Base-by-base conservation (phyloP, 2,329 filamentous ascomycete species). In the Hirsutella rhossiliensis region DNA sequence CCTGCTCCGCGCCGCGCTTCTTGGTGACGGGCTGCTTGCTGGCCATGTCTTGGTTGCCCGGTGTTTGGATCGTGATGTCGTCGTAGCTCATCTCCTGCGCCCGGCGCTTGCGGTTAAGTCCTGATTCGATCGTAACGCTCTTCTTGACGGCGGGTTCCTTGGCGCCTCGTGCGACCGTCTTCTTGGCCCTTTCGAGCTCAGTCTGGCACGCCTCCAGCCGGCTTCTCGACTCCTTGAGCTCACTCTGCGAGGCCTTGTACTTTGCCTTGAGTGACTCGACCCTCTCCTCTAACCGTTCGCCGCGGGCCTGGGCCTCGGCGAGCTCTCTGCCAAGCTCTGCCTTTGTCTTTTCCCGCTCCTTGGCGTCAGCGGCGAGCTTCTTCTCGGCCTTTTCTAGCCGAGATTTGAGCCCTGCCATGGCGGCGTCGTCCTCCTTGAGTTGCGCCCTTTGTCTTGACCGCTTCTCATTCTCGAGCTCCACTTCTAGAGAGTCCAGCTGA, bases 401-500 rank as follows among this genome's bases (percentile, higher is more conserved):
- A 4, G 57, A 53, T 31, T 57, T 62, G 36, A 65, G 52, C 38
- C 75, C 59, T 57, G 73, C 57, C 58, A 66, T 50, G 40, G 65
- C 67, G 52, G 63, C 59, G 51, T 73, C 52, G 30, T 58, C 51
- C 18, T 53, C 55, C 36, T 54, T 56, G 20, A 56, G 52, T 30
- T 58, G 52, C n/a, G 56, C 51, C 13, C 56, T 56, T 27, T 60
- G 52, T 28, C 57, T 61, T 2, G 60, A 59, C 44, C 59, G 56
- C 47, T 63, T 90, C 58, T 92, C 86, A 51, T 84, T 86, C 50
- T 89, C 86, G 2, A 95, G 71, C 53, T 94, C 84, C 38, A 87
- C 80, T 60, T 94, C 84, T 3, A 89, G 62, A 2, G 82, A 79
- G 55, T 75, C 82, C 27, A 95, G 62, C 62, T 92, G 85, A 40